Percentiles rank a stretch among this genome's conserved stretches.
Conservation (phyloP, 306 rosid genomes). For the Fagus sylvatica region DNA sequence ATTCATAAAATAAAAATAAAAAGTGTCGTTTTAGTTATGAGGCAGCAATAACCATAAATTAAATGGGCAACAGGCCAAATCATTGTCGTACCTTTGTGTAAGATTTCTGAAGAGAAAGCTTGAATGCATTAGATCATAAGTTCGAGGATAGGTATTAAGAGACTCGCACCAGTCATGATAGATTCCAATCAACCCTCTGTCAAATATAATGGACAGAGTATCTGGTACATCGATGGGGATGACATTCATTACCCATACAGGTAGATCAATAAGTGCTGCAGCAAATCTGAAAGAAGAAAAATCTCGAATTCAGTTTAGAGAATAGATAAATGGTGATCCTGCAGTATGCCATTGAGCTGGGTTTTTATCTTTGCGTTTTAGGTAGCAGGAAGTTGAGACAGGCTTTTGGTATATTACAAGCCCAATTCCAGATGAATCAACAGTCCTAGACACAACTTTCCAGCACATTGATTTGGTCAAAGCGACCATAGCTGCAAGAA, state of each 20-base stretch:
- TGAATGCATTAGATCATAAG: conserved; percentile 83
- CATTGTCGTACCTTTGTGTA: conserved; percentile 9
- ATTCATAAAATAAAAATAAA: neutral
- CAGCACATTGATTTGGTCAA: conserved; percentile 45
- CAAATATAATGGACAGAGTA: conserved; percentile 66
- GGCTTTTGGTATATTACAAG: too few species aligned
- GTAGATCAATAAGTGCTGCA: conserved; percentile 67
- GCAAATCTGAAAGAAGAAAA: conserved; percentile 67
- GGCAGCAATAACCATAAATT: neutral
- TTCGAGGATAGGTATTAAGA: conserved; percentile 83
- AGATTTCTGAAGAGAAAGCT: conserved; percentile 63
- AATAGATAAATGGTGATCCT: neutral
- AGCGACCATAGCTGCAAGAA: conserved; percentile 69
- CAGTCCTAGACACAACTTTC: too few species aligned
- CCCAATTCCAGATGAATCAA: too few species aligned
- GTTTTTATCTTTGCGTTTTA: too few species aligned
- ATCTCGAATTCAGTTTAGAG: conserved; percentile 18
- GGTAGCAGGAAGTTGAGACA: too few species aligned
- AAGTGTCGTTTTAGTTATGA: neutral
- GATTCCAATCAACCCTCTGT: conserved; percentile 86
- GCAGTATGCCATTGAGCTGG: neutral
- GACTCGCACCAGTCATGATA: conserved; percentile 99
- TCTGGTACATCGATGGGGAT: conserved; percentile 72
- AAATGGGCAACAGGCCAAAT: neutral
- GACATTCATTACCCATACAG: conserved; percentile 95